A percentile compares a stretch with the other conserved stretches of the same genome.
These are phyloP conservation scores for Aspergillus novoparasiticus DNA, from an alignment of 2,329 filamentous ascomycete species.

Conservation along the genomic window DNA sequence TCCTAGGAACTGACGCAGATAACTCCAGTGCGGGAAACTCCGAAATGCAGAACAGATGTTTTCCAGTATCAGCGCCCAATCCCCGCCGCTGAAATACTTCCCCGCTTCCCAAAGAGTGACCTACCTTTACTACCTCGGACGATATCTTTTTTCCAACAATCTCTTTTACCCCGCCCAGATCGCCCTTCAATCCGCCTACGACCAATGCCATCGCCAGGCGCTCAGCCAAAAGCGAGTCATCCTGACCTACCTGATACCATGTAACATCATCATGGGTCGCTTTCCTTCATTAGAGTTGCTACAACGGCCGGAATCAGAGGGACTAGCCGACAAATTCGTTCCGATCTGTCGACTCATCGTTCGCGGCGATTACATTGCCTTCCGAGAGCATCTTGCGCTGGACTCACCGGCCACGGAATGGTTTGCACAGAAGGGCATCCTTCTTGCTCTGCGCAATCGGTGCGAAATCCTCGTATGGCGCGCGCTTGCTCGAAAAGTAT, in stretches of 20 bases:
- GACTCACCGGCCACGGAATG: conserved; percentile 62
- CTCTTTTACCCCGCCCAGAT: conserved; percentile 77
- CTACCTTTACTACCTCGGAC: conserved; percentile 91
- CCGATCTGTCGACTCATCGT: conserved; percentile 74
- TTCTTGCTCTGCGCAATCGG: conserved; percentile 74
- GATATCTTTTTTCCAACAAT: conserved; percentile 83
- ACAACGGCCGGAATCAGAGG: conserved; percentile 68
- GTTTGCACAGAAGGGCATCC: conserved; percentile 74
- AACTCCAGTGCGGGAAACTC: conserved; percentile 70
- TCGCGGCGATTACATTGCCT: conserved; percentile 72
- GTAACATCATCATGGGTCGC: conserved; percentile 81
- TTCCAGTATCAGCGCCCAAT: conserved; percentile 80
- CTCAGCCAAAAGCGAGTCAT: conserved; percentile 74
- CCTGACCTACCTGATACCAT: conserved; percentile 78
- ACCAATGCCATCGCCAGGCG: conserved; percentile 65
- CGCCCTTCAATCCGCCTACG: conserved; percentile 77
- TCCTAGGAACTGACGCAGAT: neutral
- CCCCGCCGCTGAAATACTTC: conserved; percentile 78
- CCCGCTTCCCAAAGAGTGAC: conserved; percentile 86
- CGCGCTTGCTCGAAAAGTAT: conserved; percentile 74
- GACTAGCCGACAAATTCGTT: conserved; percentile 66
- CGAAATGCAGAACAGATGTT: conserved; percentile 86
- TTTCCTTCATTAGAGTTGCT: conserved; percentile 73
- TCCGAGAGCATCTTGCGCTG: conserved; percentile 67
- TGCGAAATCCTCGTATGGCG: conserved; percentile 84